A percentile compares a stretch with the other conserved stretches of the same genome.
Evolutionary conservation across 352 stramenopile genomes (phyloP).

Genomic region (Phytophthora chlamydospora): DNA sequence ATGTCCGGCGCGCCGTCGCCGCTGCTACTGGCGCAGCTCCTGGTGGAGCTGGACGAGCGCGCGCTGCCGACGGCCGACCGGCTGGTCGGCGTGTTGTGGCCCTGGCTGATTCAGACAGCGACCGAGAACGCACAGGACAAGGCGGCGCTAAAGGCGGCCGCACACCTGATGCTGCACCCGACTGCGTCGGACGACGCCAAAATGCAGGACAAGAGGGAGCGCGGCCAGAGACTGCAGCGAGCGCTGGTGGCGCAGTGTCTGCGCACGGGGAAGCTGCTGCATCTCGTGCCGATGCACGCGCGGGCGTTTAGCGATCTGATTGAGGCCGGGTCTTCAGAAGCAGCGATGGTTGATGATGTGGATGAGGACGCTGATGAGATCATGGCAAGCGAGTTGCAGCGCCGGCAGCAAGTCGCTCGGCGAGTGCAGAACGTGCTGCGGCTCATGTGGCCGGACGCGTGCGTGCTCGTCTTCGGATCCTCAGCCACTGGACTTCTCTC

Average conservation of each 20-base stretch:
- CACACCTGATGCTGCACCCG: constrained; percentile 50
- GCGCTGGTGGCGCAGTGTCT: constrained; percentile 51
- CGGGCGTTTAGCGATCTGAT: constrained; percentile 24
- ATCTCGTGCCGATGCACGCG: constrained; percentile 42
- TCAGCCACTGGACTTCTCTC: constrained; percentile 57
- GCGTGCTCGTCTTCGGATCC: constrained; percentile 73
- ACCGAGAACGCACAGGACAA: constrained; percentile 22
- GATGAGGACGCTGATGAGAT: not conserved
- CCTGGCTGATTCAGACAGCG: constrained; percentile 48
- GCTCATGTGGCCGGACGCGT: constrained; percentile 72
- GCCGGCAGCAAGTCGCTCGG: constrained; percentile 37
- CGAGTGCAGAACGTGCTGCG: constrained; percentile 52
- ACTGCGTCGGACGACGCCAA: constrained; percentile 22
- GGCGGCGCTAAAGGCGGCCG: constrained; percentile 31
- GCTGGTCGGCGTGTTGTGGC: constrained; percentile 67
- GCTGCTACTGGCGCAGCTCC: constrained; percentile 58
- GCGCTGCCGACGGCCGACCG: constrained; percentile 41
- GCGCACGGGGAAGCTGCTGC: constrained; percentile 38
- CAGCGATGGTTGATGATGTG: not conserved
- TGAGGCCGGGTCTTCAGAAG: not conserved
- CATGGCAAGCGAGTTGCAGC: constrained; percentile 27
- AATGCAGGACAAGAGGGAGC: constrained; percentile 32
- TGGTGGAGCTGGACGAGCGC: constrained; percentile 50
- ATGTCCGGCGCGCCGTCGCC: constrained; percentile 22
- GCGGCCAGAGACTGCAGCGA: constrained; percentile 49